Evolutionary conservation across 2,329 filamentous ascomycete genomes (phyloP).

Genomic region (Sporothrix variecibatus): DNA sequence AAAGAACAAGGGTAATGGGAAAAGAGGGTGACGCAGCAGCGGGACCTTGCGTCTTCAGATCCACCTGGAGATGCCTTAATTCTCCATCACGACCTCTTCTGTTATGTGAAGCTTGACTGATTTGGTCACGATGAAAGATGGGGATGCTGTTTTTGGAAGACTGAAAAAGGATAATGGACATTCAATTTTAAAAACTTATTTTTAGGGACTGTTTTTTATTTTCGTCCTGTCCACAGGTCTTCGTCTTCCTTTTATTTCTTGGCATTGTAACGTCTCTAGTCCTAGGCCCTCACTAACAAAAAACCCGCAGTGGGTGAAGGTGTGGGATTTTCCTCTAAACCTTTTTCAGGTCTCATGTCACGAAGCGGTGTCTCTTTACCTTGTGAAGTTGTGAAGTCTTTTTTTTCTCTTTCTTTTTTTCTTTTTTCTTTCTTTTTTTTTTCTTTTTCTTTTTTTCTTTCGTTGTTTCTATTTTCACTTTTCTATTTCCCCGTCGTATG

Average conservation of each 20-base stretch:
- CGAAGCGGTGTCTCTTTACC: neutral
- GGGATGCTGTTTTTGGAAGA: neutral
- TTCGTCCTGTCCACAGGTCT: neutral
- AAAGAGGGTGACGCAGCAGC: constrained; percentile 1
- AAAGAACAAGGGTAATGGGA: neutral
- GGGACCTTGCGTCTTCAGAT: neutral
- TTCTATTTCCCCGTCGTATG: neutral
- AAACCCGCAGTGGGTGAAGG: neutral
- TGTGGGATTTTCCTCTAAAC: neutral
- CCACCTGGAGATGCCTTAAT: neutral
- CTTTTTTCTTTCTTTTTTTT: no score
- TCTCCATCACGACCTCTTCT: neutral
- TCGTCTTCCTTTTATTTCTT: neutral
- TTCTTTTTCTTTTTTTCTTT: no score
- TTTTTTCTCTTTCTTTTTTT: no score
- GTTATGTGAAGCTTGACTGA: neutral
- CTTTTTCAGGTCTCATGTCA: constrained; percentile 1
- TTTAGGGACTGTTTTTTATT: neutral
- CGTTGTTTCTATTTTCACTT: neutral
- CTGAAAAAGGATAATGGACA: neutral
- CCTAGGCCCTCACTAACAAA: neutral
- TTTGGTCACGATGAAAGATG: neutral
- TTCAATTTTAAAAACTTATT: constrained; percentile 2
- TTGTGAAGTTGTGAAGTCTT: neutral
- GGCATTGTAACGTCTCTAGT: neutral